Base-by-base conservation (phyloP, 169 alveolate species). In the Hepatocystis sp. region DNA sequence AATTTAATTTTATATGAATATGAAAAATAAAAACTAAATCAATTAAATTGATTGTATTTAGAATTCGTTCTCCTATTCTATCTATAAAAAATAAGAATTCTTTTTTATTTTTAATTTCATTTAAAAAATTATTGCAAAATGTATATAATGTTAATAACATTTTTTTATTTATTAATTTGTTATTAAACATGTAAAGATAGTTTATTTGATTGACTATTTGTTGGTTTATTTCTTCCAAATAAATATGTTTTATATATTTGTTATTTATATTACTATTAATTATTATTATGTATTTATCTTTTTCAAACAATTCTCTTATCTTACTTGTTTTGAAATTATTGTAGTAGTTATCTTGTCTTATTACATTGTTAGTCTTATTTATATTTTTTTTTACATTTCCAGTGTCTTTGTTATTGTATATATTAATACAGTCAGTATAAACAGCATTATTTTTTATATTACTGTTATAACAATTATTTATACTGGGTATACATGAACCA, bases 71-170 rank as follows among this genome's bases (percentile, higher is more conserved):
- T 27, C 58, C 21, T 44, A 71, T 13, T 28, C 86, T 55, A 51
- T 71, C 86, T 15, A 71, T 28, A 51, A 71, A 71, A 71, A 71
- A 71, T 56, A 71, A 58, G 21, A 71, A 71, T 25, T 71, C 76
- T 7, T 71, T 71, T 8, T 46, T 46, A 11, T 53, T 27, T 36
- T 25, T 39, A 39, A 71, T 17, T 42, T 71, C 55, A 11, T 56
- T 60, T 4, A 15, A 44, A 23, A 56, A 71, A 58, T 42, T 19
- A 8, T 56, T 64, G 10, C 32, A 60, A 58, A 71, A 71, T 5
- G 63, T 40, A 64, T 71, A 71, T 10, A 71, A 2, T 17, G 39
- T 19, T 7, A 71, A 36, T 19, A 71, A 36, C 10, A 58, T 27
- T 21, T 44, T 44, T 30, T 71, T 71, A 8, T 71, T 55, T 19